Evolutionary conservation across 2,329 filamentous ascomycete species (phyloP).

Genomic region (Scytalidium lignicola): DNA sequence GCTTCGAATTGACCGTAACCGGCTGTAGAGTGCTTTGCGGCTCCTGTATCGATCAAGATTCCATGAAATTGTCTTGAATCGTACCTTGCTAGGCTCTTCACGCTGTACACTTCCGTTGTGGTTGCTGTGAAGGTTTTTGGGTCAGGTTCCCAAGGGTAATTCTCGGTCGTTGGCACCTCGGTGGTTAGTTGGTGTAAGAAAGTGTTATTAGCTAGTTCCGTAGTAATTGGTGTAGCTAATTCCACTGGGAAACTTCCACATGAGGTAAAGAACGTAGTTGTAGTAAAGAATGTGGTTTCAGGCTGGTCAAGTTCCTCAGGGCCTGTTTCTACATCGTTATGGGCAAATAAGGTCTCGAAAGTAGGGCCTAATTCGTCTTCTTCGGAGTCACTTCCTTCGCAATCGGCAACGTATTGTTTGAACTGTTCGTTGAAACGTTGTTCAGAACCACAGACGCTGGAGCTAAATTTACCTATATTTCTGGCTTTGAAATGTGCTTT

Average conservation of each 20-base stretch:
- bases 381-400: neutral
- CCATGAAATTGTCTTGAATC: neutral
- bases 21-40: constrained; percentile 1
- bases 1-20: neutral
- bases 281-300: no score
- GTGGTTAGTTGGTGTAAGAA: no score
- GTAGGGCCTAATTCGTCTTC: no score
- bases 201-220: no score
- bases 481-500: neutral
- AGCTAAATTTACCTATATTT: no score
- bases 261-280: no score
- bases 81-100: neutral
- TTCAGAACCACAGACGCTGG: neutral
- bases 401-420: neutral
- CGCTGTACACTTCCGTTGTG: neutral
- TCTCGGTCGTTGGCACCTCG: no score
- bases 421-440: neutral
- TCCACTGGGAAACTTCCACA: no score
- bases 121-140: no score
- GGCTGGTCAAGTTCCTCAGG: neutral
- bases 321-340: neutral
- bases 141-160: neutral
- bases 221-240: no score
- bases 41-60: neutral
- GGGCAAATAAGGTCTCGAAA: no score